These are phyloP conservation scores for Mortierella sp. DNA, from an alignment of 371 early-diverging fungal species.

Conservation along the genomic window DNA sequence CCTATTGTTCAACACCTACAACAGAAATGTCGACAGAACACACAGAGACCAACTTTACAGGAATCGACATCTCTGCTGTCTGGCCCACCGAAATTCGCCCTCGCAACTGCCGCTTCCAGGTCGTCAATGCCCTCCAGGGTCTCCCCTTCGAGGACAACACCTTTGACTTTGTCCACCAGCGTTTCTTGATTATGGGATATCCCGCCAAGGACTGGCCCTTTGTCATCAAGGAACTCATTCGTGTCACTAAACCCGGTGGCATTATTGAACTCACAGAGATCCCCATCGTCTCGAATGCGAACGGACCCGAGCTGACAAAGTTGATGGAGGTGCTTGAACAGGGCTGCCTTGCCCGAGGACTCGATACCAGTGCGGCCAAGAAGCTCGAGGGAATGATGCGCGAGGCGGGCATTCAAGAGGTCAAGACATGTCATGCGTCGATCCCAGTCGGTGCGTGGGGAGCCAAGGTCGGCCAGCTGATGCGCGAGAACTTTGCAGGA, in stretches of 20 bases:
- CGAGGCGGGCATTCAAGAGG: slow-evolving; percentile 51
- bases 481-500: slow-evolving; percentile 51
- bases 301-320: slow-evolving; percentile 47
- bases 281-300: slow-evolving; percentile 31
- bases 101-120: slow-evolving; percentile 56
- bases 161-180: slow-evolving; percentile 72
- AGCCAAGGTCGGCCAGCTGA: slow-evolving; percentile 52
- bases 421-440: slow-evolving; percentile 46
- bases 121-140: slow-evolving; percentile 63
- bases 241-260: slow-evolving; percentile 72
- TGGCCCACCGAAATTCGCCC: slow-evolving; percentile 64
- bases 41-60: slow-evolving; percentile 66
- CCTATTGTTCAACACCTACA: neutral
- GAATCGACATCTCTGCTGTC: slow-evolving; percentile 68
- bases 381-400: slow-evolving; percentile 57
- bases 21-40: slow-evolving; percentile 71
- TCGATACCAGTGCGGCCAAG: slow-evolving; percentile 64
- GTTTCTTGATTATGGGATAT: slow-evolving; percentile 67
- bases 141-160: slow-evolving; percentile 70
- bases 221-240: slow-evolving; percentile 63
- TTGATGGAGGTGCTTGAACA: slow-evolving; percentile 39
- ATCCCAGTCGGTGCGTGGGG: slow-evolving; percentile 57
- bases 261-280: slow-evolving; percentile 68
- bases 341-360: slow-evolving; percentile 51
- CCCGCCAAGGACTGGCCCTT: slow-evolving; percentile 66